Conservation (phyloP, 2,329 filamentous ascomycete species). For the Scedosporium dehoogii region DNA sequence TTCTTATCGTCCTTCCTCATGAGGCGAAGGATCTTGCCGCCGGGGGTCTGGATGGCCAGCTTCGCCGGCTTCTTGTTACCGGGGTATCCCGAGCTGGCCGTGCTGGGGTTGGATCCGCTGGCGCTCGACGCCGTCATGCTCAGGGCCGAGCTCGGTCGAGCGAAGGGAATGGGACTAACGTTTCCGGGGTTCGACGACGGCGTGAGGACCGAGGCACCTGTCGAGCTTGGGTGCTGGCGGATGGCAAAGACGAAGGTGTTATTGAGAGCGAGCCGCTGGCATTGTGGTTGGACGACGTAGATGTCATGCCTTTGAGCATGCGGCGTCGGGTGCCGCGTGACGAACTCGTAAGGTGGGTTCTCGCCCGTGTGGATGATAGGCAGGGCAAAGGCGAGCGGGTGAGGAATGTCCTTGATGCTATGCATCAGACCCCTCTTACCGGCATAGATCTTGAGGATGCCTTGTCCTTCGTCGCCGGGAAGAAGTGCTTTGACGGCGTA, state of each 20-base stretch:
- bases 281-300: constrained; percentile 94
- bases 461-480: constrained; percentile 84
- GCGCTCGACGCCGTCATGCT: constrained; percentile 52
- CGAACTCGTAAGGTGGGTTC: constrained; percentile 90
- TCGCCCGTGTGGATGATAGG: constrained; percentile 84
- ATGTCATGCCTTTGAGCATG: constrained; percentile 97
- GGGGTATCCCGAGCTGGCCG: constrained; percentile 37
- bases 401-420: constrained; percentile 90
- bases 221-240: constrained; percentile 73
- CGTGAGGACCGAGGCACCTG: constrained; percentile 25
- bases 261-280: constrained; percentile 75
- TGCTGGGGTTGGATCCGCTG: constrained; percentile 46
- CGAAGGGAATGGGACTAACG: constrained; percentile 51
- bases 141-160: constrained; percentile 51
- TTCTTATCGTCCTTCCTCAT: constrained; percentile 69
- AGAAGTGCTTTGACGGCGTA: constrained; percentile 90
- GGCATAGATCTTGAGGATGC: constrained; percentile 81
- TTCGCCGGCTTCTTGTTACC: constrained; percentile 80
- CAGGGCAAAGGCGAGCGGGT: constrained; percentile 80
- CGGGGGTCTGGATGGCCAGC: constrained; percentile 85
- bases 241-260: constrained; percentile 98
- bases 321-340: constrained; percentile 86
- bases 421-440: constrained; percentile 95
- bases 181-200: constrained; percentile 37
- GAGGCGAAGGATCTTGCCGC: constrained; percentile 84